These are phyloP conservation scores for Neoarthrinium moseri DNA, from an alignment of 2,329 filamentous ascomycete species.

Conservation along the genomic window DNA sequence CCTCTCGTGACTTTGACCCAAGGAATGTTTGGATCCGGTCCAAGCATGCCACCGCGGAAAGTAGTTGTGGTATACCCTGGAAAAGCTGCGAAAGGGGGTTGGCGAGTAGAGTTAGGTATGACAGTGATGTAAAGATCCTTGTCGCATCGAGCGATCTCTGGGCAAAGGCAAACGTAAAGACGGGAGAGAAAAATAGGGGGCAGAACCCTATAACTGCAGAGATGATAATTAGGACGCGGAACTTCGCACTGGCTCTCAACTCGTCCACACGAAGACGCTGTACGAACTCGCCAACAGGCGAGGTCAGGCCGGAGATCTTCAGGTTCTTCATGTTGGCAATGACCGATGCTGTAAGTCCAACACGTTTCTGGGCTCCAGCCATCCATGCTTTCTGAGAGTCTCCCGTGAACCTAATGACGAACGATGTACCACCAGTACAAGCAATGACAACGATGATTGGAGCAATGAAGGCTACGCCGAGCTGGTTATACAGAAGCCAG, in stretches of 20 bases:
- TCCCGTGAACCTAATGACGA: constrained; percentile 22
- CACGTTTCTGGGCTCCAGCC: constrained; percentile 29
- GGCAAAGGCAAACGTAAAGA: constrained; percentile 30
- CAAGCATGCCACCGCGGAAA: constrained; percentile 37
- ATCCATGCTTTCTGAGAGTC: constrained; percentile 34
- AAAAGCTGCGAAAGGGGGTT: constrained; percentile 38
- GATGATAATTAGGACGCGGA: constrained; percentile 31
- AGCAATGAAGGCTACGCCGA: constrained; percentile 46
- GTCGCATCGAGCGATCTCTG: constrained; percentile 21
- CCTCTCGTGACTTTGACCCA: constrained; percentile 20
- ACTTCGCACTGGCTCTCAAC: constrained; percentile 31
- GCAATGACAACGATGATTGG: constrained; percentile 42
- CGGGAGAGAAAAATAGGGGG: constrained; percentile 17
- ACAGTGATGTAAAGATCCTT: constrained; percentile 39
- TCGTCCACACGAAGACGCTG: constrained; percentile 34
- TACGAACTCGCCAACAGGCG: constrained; percentile 25
- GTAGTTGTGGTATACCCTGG: constrained; percentile 33
- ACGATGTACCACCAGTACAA: constrained; percentile 15
- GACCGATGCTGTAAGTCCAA: constrained; percentile 28
- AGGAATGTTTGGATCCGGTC: constrained; percentile 38
- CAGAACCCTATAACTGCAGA: constrained; percentile 28
- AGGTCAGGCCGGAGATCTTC: constrained; percentile 36
- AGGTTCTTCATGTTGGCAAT: constrained; percentile 40
- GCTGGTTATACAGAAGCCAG: constrained; percentile 43
- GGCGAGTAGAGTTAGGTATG: constrained; percentile 36